These are phyloP conservation scores for Fusarium domesticum DNA, from an alignment of 2,329 filamentous ascomycete genomes.

Conservation along the genomic window DNA sequence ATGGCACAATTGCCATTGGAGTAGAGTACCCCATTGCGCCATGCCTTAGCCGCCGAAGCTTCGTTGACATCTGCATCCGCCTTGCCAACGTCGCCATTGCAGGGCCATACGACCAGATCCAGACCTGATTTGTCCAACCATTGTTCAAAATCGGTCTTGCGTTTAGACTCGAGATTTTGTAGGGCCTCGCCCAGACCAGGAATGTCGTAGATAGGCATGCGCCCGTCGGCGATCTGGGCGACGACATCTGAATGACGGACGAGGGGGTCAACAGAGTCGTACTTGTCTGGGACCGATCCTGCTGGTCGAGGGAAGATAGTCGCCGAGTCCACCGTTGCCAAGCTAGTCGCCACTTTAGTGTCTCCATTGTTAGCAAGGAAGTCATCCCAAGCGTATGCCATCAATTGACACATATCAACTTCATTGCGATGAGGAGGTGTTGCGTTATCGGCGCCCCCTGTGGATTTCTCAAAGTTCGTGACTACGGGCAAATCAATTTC, in stretches of 20 bases:
- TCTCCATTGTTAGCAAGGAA: slow-evolving; percentile 7
- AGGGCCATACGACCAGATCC: slow-evolving; percentile 2
- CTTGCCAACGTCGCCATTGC: slow-evolving; percentile 1
- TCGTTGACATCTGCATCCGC: slow-evolving; percentile 1
- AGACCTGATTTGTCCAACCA: slow-evolving; percentile 4
- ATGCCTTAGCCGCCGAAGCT: not conserved
- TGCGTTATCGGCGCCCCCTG: not conserved
- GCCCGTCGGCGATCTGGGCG: too few relatives aligned
- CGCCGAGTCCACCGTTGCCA: too few relatives aligned
- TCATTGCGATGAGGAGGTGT: too few relatives aligned
- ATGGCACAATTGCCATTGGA: slow-evolving; percentile 4
- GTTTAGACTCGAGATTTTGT: not conserved
- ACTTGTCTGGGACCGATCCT: too few relatives aligned
- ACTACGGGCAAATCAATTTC: too few relatives aligned
- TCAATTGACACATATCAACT: slow-evolving; percentile 10
- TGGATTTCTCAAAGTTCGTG: too few relatives aligned
- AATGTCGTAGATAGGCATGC: slow-evolving; percentile 3
- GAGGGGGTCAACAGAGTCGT: too few relatives aligned
- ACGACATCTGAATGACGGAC: too few relatives aligned
- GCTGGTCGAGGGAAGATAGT: not conserved
- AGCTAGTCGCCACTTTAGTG: not conserved
- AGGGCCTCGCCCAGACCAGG: not conserved
- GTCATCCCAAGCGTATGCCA: slow-evolving; percentile 20
- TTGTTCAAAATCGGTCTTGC: not conserved
- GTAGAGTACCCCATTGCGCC: slow-evolving; percentile 3